Evolutionary conservation across 441 rosid genomes (phyloP).

Genomic region (Erysimum cheiri): DNA sequence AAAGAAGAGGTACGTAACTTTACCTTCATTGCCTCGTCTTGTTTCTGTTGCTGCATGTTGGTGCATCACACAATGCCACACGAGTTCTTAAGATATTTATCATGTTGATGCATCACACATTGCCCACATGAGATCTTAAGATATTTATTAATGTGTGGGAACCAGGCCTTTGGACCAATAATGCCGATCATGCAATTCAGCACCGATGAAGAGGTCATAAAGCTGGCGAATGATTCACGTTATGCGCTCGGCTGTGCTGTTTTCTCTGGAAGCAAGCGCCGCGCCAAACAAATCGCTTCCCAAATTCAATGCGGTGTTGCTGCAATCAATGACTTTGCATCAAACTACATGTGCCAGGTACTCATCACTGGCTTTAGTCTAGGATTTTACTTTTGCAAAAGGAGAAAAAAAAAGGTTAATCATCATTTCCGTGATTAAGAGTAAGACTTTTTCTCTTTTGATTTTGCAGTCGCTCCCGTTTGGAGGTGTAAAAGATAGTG

Average conservation of each 20-base stretch:
- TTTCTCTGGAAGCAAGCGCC: conserved; percentile 80
- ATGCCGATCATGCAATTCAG: conserved; percentile 97
- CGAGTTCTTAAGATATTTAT: neutral
- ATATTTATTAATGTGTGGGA: conserved; percentile 7
- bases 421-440: conserved; percentile 7
- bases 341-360: conserved; percentile 96
- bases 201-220: conserved; percentile 86
- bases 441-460: conserved; percentile 5
- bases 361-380: conserved; percentile 22
- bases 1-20: conserved; percentile 82
- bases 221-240: conserved; percentile 89
- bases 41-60: conserved; percentile 20
- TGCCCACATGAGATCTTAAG: neutral
- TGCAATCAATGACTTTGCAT: conserved; percentile 94
- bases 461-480: conserved; percentile 87
- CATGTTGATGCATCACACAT: conserved; percentile 25
- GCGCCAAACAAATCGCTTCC: conserved; percentile 83
- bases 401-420: neutral
- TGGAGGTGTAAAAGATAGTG: conserved; percentile 97
- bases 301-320: conserved; percentile 91
- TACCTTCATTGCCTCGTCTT: neutral
- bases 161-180: conserved; percentile 97
- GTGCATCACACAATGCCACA: conserved; percentile 17
- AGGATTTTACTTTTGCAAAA: neutral
- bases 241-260: conserved; percentile 98